Evolutionary conservation across 2,329 filamentous ascomycete genomes (phyloP).

Genomic region (Trichophyton mentagrophytes): DNA sequence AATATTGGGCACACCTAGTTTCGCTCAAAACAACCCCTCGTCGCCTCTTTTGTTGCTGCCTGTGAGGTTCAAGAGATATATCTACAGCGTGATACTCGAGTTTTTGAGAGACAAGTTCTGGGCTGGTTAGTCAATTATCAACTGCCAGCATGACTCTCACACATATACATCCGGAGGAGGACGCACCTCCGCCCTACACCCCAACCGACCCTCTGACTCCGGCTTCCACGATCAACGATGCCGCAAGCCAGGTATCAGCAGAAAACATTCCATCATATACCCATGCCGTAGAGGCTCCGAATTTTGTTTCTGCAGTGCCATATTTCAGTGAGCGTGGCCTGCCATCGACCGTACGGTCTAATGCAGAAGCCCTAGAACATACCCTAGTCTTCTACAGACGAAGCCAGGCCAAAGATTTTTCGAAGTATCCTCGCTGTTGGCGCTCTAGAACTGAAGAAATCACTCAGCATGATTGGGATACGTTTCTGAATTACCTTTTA

Average conservation of each 20-base stretch:
- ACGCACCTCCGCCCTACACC: constrained; percentile 32
- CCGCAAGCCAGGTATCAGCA: constrained; percentile 11
- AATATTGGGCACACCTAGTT: neutral
- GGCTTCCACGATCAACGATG: constrained; percentile 8
- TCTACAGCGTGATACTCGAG: neutral
- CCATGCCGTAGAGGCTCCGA: constrained; percentile 6
- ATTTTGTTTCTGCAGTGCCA: constrained; percentile 23
- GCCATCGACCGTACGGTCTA: constrained; percentile 16
- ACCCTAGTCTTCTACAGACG: constrained; percentile 30
- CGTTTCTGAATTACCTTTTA: constrained; percentile 31
- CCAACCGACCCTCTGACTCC: constrained; percentile 26
- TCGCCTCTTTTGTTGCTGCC: neutral
- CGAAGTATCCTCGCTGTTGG: constrained; percentile 32
- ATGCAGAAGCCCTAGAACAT: constrained; percentile 22
- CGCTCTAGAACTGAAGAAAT: constrained; percentile 23
- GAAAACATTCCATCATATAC: constrained; percentile 14
- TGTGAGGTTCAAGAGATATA: neutral
- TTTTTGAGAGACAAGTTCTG: too few species aligned
- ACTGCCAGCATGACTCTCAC: constrained; percentile 6
- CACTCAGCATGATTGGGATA: constrained; percentile 32
- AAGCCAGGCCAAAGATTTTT: constrained; percentile 31
- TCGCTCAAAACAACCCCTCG: neutral
- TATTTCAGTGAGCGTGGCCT: constrained; percentile 29
- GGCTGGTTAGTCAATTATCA: neutral
- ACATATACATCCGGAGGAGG: constrained; percentile 16